A percentile compares a stretch with the other conserved stretches of the same genome.
phyloP scores from a whole-genome alignment of 139 green algal genomes.

The Auxenochlorella pyrenoidosa region DNA sequence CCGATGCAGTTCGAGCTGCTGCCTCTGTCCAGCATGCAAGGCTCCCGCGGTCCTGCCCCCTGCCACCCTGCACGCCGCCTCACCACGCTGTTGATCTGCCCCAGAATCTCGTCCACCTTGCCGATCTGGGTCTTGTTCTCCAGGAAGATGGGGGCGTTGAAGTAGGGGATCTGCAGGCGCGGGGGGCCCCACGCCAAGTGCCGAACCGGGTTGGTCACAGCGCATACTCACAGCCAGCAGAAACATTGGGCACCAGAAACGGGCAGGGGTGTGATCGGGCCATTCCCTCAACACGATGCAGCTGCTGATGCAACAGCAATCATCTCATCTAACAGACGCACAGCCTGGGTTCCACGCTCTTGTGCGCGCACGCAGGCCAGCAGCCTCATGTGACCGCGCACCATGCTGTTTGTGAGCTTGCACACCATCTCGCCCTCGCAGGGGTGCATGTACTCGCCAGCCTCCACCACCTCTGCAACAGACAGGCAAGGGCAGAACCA shows the following conservation, averaged over 20 bases:
- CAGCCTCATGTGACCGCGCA: conserved; percentile 37
- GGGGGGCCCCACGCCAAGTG: background rate
- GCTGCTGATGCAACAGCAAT: background rate
- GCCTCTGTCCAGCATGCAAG: too few species aligned
- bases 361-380: too few species aligned
- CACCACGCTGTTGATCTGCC: conserved; percentile 90
- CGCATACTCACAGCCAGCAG: background rate
- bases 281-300: too few species aligned
- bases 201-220: too few species aligned
- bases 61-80: too few species aligned
- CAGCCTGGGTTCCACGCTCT: too few species aligned
- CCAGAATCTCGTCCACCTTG: conserved; percentile 99
- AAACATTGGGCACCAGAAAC: too few species aligned
- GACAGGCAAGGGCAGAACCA: background rate
- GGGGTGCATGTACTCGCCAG: conserved; percentile 90
- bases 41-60: too few species aligned
- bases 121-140: conserved; percentile 98
- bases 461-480: conserved; percentile 80
- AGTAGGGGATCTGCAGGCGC: conserved; percentile 91
- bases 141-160: conserved; percentile 98
- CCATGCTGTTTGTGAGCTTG: conserved; percentile 97
- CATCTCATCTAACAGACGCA: background rate
- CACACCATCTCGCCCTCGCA: conserved; percentile 98
- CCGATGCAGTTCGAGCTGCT: too few species aligned
- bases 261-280: too few species aligned